A percentile compares a stretch with the other conserved stretches of the same genome.
Conservation (phyloP, 2,329 filamentous ascomycete genomes). For the Septoria linicola region DNA sequence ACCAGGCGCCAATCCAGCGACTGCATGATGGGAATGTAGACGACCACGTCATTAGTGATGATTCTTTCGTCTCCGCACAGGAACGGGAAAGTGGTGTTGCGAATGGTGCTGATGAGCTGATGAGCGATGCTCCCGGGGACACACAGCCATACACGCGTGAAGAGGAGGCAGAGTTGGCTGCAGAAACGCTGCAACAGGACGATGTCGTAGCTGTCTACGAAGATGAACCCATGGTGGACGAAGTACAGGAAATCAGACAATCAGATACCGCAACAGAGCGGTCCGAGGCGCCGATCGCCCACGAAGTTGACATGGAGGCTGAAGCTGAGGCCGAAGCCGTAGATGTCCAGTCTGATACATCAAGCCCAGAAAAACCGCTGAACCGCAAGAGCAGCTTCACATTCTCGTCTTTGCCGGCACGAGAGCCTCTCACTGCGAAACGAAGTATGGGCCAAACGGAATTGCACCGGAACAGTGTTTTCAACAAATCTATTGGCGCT, state of each 20-base stretch:
- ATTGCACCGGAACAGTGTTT: conserved; percentile 63
- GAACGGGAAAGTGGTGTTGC: conserved; percentile 39
- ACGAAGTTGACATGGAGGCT: conserved; percentile 39
- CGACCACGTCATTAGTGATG: conserved; percentile 37
- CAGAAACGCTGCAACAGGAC: conserved; percentile 33
- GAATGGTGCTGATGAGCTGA: conserved; percentile 17
- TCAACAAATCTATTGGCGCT: conserved; percentile 68
- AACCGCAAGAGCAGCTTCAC: conserved; percentile 92
- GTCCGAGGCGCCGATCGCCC: conserved; percentile 30
- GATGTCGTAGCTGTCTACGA: conserved; percentile 21
- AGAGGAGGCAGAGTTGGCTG: conserved; percentile 18
- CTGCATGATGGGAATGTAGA: conserved; percentile 26
- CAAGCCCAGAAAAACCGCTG: conserved; percentile 71
- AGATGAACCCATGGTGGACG: conserved; percentile 19
- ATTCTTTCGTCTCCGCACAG: conserved; percentile 52
- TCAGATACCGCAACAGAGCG: conserved; percentile 20
- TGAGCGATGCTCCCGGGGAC: conserved; percentile 18
- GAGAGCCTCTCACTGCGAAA: conserved; percentile 80
- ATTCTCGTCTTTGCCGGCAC: conserved; percentile 87
- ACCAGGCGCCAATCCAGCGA: conserved; percentile 35
- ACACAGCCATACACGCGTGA: conserved; percentile 21
- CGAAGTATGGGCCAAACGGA: conserved; percentile 82
- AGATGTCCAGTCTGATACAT: conserved; percentile 46
- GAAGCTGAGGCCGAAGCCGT: conserved; percentile 47
- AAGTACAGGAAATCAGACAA: conserved; percentile 20